Evolutionary conservation across 1,139 yeast species (phyloP), one percentile per base, ranked within the genome.

Genomic region (Magnusiomyces ingens): DNA sequence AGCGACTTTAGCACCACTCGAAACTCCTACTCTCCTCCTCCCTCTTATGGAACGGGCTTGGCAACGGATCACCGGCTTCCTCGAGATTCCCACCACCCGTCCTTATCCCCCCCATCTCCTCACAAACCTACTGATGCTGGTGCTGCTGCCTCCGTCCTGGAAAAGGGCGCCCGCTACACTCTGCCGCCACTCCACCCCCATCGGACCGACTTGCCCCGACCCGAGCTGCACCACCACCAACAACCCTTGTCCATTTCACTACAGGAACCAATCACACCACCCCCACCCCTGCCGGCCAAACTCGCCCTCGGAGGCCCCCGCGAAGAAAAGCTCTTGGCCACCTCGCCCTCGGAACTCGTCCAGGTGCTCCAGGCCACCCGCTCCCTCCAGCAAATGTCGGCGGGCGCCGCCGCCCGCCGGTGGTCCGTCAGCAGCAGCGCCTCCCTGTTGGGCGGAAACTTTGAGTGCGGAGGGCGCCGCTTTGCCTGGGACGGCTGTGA

Each of bases 281-380:
- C 65, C 1, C 71, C 66, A 52, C 64, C 64, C 6, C 49, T 62
- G 57, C 65, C 66, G 17, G 58, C 57, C 19, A 61, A 59, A 55
- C 51, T 59, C 45, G 52, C 56, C 18, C 51, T 64, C 55, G 41
- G 64, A 54, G 55, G 64, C 59, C 60, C 59, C 48, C 52, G 53
- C 47, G 43, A 71, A 29, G 71, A 71, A 55, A 75, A 75, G 29
- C 68, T 26, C 8, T 8, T 26, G 4, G 32, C 32, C 8, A 26
- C 32, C 4, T 26, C 32, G 1, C 71, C 70, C 13, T 53, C 60
- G 22, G 74, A 71, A 57, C 59, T 72, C 45, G 58, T 71, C 15
- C 71, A 67, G 53, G 71, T 71, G 50, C 62, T 72, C 35, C 72
- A 71, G 55, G 76, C 75, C 32, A 70, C 75, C 36, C 63, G 74